Conservation (phyloP, 495 filamentous ascomycete genomes). For the Darksidea phi region DNA sequence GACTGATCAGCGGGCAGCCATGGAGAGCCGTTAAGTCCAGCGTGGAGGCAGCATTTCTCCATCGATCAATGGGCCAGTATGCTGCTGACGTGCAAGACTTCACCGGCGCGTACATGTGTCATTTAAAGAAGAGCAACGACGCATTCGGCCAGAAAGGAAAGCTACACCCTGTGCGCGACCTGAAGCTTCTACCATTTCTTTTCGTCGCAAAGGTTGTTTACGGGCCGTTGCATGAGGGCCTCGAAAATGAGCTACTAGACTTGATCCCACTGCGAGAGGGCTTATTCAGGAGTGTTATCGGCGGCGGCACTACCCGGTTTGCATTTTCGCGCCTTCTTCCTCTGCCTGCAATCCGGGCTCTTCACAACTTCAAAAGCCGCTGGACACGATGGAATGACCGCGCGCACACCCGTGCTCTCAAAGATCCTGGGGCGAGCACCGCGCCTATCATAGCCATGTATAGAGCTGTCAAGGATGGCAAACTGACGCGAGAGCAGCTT, state of each 20-base stretch:
- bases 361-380: neutral
- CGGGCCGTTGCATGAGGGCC: neutral
- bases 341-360: neutral
- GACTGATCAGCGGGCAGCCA: constrained; percentile 39
- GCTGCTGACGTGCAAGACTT: neutral
- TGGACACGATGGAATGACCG: neutral
- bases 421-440: neutral
- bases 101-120: neutral
- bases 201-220: neutral
- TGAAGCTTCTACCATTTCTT: neutral
- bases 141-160: neutral
- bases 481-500: constrained; percentile 33
- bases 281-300: neutral
- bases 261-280: neutral
- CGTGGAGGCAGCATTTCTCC: neutral
- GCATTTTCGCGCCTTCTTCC: neutral
- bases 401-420: neutral
- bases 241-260: neutral
- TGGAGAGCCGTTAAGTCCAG: constrained; percentile 19
- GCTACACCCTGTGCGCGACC: neutral
- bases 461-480: constrained; percentile 11
- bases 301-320: neutral
- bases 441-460: neutral
- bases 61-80: neutral
- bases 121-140: neutral